Conservation (phyloP, 2,329 filamentous ascomycete species). For the Elsinoe necatrix region DNA sequence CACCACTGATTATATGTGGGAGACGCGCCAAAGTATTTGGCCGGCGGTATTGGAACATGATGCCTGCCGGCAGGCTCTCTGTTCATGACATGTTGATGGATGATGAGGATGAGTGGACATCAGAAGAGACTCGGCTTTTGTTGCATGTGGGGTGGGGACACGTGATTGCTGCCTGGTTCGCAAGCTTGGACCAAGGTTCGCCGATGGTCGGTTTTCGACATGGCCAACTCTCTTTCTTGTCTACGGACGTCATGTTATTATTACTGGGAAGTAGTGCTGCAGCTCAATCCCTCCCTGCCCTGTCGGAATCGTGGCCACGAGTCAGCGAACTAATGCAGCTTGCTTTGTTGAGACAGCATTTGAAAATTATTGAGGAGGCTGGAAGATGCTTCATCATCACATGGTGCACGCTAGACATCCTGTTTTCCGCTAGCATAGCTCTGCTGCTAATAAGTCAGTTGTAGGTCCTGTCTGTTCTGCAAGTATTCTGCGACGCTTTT, state of each 20-base stretch:
- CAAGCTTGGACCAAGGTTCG: neutral
- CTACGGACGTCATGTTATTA: too few relatives aligned
- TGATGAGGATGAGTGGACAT: neutral
- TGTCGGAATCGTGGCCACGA: neutral
- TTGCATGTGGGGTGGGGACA: neutral
- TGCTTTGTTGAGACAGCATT: neutral
- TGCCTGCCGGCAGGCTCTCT: conserved; percentile 18
- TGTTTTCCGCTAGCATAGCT: neutral
- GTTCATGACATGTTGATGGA: conserved; percentile 30
- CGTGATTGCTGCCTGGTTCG: neutral
- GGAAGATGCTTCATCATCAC: neutral
- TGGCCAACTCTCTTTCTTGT: neutral
- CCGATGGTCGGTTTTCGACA: neutral
- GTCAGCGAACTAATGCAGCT: neutral
- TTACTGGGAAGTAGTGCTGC: too few relatives aligned
- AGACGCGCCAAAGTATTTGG: conserved; percentile 51
- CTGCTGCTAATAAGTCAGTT: neutral
- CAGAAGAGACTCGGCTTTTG: neutral
- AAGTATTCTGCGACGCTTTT: neutral
- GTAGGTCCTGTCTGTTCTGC: neutral
- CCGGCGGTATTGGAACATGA: conserved; percentile 41
- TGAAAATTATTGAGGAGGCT: neutral
- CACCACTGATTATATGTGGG: conserved; percentile 57
- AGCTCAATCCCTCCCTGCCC: too few relatives aligned
- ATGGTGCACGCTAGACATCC: neutral